Evolutionary conservation across 371 early-diverging fungal species (phyloP).

Genomic region (Capillidium heterosporum): DNA sequence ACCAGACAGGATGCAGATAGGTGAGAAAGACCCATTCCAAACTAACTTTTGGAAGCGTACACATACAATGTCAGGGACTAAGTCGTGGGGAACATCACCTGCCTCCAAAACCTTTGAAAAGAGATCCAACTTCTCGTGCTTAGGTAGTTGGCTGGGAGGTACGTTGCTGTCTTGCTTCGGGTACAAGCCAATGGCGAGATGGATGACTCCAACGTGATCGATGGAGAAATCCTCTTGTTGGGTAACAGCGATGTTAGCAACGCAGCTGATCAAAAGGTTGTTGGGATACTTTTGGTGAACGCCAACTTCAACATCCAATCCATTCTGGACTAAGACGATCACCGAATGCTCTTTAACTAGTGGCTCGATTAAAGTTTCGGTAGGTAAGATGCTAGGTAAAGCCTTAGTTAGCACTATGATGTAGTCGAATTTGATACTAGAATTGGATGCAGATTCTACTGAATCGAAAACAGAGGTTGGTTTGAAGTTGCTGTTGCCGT

Average conservation of each 20-base stretch:
- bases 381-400: conserved; percentile 36
- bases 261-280: conserved; percentile 46
- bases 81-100: conserved; percentile 27
- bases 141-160: conserved; percentile 4
- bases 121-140: neutral
- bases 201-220: conserved; percentile 15
- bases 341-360: conserved; percentile 32
- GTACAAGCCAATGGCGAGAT: conserved; percentile 19
- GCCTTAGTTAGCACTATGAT: conserved; percentile 60
- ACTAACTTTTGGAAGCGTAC: conserved; percentile 67
- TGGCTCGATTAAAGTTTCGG: conserved; percentile 39
- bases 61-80: conserved; percentile 37
- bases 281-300: conserved; percentile 34
- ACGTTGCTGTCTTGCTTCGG: conserved; percentile 8
- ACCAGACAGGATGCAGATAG: conserved; percentile 45
- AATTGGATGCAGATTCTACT: conserved; percentile 18
- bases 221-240: conserved; percentile 42
- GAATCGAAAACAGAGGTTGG: conserved; percentile 16
- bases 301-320: conserved; percentile 60
- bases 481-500: conserved; percentile 34
- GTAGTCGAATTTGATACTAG: conserved; percentile 33
- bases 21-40: conserved; percentile 27
- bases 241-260: conserved; percentile 53
- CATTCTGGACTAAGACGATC: conserved; percentile 73
- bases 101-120: conserved; percentile 11